These are phyloP conservation scores for Cyclotella sp. DNA, from an alignment of 108 stramenopile species.

Conservation along the genomic window DNA sequence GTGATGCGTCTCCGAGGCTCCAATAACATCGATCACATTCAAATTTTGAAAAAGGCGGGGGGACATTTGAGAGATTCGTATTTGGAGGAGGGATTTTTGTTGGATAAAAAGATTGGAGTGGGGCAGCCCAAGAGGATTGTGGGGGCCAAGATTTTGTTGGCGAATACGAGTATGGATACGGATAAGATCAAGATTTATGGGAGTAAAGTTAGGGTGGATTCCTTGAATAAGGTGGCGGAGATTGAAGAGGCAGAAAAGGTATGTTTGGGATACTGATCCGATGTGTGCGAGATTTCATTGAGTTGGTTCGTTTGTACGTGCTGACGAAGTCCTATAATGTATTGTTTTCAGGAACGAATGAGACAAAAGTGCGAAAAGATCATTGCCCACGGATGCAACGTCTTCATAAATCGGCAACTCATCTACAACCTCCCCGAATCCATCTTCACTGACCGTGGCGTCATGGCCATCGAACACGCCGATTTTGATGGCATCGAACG, in stretches of 20 bases:
- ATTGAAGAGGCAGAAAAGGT: conserved; percentile 99
- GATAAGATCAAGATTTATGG: conserved; percentile 99
- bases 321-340: too few species aligned
- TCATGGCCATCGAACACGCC: conserved; percentile 99
- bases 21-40: conserved; percentile 97
- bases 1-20: conserved; percentile 93
- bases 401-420: conserved; percentile 99
- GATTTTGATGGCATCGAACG: conserved; percentile 99
- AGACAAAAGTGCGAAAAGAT: conserved; percentile 97
- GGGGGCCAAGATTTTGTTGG: conserved; percentile 97
- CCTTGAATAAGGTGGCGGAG: conserved; percentile 96
- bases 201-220: conserved; percentile 96
- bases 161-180: conserved; percentile 99
- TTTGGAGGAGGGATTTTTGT: conserved; percentile 97
- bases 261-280: too few species aligned
- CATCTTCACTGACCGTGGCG: conserved; percentile 94
- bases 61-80: conserved; percentile 95
- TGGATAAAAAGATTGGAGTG: conserved; percentile 96
- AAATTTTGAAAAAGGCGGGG: conserved; percentile 96
- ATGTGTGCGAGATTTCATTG: too few species aligned
- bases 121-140: conserved; percentile 96
- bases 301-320: too few species aligned
- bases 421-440: conserved; percentile 99
- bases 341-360: conserved; percentile 85
- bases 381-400: conserved; percentile 95